Base-by-base conservation (phyloP, 2,329 filamentous ascomycete species). In the Teratosphaeria pseudoeucalypti region DNA sequence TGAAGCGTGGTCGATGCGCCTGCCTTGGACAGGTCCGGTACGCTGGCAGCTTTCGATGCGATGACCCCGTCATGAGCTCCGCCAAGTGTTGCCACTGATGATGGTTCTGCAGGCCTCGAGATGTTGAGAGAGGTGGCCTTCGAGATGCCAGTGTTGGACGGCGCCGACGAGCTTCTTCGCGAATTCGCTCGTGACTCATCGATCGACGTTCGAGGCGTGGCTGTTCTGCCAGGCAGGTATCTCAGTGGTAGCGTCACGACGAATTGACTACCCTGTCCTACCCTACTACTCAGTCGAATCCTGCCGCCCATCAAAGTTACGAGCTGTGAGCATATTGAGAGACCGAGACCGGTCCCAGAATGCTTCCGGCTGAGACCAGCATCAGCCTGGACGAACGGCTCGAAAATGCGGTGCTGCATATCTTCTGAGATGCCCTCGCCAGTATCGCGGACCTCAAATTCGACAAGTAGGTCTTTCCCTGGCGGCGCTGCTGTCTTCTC, bases 371-470 rank as follows among this genome's bases (percentile, higher is more conserved):
- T 95, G 14, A 96, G 76, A 0, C 90, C 89, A 1, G 94, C 77
- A 70, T 96, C 91, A 16, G 88, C 92, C 73, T 96, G 92, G 0
- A 96, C 89, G 69, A 96, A 96, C 0, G 92, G 92, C 71, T 96
- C 92, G 70, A 96, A 96, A 9, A 96, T 90, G 65, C 86, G 86
- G 59, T 89, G 79, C 66, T 91, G 90, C 72, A 95, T 83, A 63
- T 87, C 77, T 6, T 85, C 82, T 0, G 90, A 84, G 59, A 96
- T 95, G 32, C 92, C 92, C 0, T 90, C 90, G 0, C 92, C 92
- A 0, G 86, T 92, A 65, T 96, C 92, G 70, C 90, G 82, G 0
- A 96, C 90, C 70, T 95, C 88, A 62, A 96, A 95, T 68, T 95
- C 88, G 66, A 95, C 95, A 10, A 85, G 71, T 58, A 89, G 82